A percentile compares a stretch with the other conserved stretches of the same genome.
These are phyloP conservation scores for Ceriops zippeliana DNA, from an alignment of 345 rosid genomes.

Conservation along the genomic window DNA sequence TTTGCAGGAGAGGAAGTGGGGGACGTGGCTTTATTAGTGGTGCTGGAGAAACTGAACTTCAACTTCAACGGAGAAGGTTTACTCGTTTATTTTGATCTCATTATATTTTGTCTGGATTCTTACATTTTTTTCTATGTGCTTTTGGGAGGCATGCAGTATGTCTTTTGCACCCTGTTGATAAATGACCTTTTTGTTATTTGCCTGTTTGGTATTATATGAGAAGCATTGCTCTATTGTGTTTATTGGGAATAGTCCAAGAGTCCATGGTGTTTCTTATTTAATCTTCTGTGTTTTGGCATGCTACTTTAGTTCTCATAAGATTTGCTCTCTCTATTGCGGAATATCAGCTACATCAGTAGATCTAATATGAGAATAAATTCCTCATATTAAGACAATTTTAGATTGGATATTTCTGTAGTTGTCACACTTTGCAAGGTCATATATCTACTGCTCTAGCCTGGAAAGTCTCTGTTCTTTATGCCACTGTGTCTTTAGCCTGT, in stretches of 20 bases:
- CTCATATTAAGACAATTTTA: neutral
- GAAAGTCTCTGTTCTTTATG: neutral
- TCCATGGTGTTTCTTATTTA: too few species aligned
- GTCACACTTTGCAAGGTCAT: neutral
- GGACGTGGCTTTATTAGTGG: conserved; percentile 90
- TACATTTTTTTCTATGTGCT: neutral
- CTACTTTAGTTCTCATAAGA: too few species aligned
- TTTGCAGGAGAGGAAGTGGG: conserved; percentile 90
- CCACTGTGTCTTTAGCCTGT: neutral
- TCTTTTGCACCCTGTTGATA: too few species aligned
- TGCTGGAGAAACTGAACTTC: conserved; percentile 99
- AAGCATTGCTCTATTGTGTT: too few species aligned
- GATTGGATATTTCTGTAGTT: neutral
- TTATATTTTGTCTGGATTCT: neutral
- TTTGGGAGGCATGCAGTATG: too few species aligned
- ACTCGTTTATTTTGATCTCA: conserved; percentile 13
- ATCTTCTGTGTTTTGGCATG: too few species aligned
- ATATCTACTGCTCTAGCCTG: too few species aligned
- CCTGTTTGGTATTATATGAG: too few species aligned
- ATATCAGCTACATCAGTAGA: too few species aligned
- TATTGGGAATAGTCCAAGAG: too few species aligned
- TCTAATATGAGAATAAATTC: neutral
- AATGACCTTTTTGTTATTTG: too few species aligned
- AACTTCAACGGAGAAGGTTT: conserved; percentile 89
- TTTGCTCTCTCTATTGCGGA: too few species aligned